These are phyloP conservation scores for Lagenidium giganteum DNA, from an alignment of 352 stramenopile genomes.

Conservation along the genomic window DNA sequence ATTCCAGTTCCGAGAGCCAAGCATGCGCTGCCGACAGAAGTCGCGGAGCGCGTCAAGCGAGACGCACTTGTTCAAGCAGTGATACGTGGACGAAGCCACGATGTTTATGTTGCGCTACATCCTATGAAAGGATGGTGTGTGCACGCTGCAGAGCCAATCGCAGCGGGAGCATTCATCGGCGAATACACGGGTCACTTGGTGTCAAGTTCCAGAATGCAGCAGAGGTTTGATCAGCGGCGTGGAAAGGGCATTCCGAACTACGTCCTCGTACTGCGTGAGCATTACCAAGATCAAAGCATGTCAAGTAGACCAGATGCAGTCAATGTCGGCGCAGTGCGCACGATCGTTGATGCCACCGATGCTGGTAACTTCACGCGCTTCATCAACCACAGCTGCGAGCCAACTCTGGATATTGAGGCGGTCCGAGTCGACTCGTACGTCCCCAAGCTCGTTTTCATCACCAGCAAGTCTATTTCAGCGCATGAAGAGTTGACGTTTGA, in stretches of 20 bases:
- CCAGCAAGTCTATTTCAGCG: constrained; percentile 16
- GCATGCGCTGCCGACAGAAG: constrained; percentile 21
- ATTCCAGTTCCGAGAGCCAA: constrained; percentile 13
- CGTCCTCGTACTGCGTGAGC: constrained; percentile 49
- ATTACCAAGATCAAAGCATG: too few species aligned
- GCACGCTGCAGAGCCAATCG: constrained; percentile 24
- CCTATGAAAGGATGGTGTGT: constrained; percentile 43
- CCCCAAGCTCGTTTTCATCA: constrained; percentile 53
- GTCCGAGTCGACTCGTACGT: constrained; percentile 56
- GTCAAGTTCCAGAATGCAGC: constrained; percentile 30
- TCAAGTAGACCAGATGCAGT: too few species aligned
- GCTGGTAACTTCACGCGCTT: constrained; percentile 61
- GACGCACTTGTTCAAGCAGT: constrained; percentile 20
- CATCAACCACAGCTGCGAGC: constrained; percentile 65
- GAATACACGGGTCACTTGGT: constrained; percentile 68
- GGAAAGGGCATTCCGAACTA: constrained; percentile 32
- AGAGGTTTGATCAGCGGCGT: constrained; percentile 28
- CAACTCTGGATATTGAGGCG: constrained; percentile 38
- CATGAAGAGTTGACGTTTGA: constrained; percentile 60
- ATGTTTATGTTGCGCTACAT: constrained; percentile 22
- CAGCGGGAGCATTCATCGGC: constrained; percentile 28
- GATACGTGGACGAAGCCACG: constrained; percentile 18
- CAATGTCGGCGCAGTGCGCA: constrained; percentile 26
- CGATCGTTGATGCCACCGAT: constrained; percentile 50
- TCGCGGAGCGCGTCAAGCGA: constrained; percentile 10